Evolutionary conservation across 306 rosid genomes (phyloP), one percentile per base, ranked within the genome.

Genomic region (Urtica urens): DNA sequence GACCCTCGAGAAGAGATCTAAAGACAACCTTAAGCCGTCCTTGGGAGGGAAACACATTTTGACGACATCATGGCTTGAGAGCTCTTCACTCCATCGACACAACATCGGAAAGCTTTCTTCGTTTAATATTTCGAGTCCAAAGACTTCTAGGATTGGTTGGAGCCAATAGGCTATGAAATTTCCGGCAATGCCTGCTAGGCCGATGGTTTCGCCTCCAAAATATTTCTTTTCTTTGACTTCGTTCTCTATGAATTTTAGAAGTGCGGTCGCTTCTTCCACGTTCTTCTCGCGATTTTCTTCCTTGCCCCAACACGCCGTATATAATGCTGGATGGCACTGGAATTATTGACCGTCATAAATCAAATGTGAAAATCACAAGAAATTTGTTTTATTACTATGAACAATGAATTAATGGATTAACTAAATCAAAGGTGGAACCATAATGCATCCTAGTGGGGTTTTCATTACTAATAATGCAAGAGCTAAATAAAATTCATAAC

Each of bases 171-270:
- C 72, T 15, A 81, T 1, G 44, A 27, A 25, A 24, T 45, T 27
- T 11, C 59, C 71, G 1, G 58, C 75, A 53, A 79, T 72, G 39
- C 75, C 81, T 3, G 71, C 71, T 1, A 70, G 11, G 3, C 70
- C 76, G 23, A 72, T 3, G 2, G 24, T 65, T 8, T 71, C 59
- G 43, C 78, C 81, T 18, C 76, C 82, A 52, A 78, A 70, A 26
- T 67, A 78, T 50, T 25, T 51, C 18, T 74, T 60, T 27, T 27
- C 71, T n/a, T 68, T 62, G 10, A 78, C 24, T 56, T 74, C 76
- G 3, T 64, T 44, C 49, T 78, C 7, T 13, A 13, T 31, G 13
- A 13, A 0, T 13, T 7, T 31, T 7, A 7, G 10, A 8, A 31
- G 13, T 7, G 37, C 37, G 13, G 13, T 8, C 2, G 37, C 13